Conservation (phyloP, 805 yeast species). For the Ogataea chonburiensis region DNA sequence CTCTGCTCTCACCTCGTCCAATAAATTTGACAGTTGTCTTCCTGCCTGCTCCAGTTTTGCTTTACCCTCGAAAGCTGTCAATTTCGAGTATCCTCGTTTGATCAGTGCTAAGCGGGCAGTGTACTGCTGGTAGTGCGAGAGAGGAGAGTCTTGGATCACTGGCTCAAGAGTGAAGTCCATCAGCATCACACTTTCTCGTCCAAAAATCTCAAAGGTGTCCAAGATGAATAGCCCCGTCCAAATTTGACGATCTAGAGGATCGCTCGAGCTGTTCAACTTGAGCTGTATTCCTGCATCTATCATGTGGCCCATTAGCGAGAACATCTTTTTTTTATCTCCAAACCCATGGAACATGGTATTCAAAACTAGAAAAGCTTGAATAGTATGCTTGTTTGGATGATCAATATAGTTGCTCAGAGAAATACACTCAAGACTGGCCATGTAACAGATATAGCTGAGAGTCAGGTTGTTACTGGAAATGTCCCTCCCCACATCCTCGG, state of each 20-base stretch:
- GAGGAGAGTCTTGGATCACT: background rate
- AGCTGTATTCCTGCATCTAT: background rate
- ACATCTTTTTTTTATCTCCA: slow-evolving; percentile 1
- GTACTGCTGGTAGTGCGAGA: slow-evolving; percentile 1
- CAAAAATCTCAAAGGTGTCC: slow-evolving; percentile 7
- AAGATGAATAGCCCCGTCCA: slow-evolving; percentile 4
- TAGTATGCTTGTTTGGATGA: slow-evolving; percentile 1
- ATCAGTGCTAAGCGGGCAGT: slow-evolving; percentile 1
- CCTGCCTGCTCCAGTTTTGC: background rate
- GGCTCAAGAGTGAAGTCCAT: background rate
- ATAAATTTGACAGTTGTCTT: background rate
- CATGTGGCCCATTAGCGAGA: slow-evolving; percentile 5
- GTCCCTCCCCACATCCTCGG: background rate
- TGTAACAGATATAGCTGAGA: slow-evolving; percentile 2
- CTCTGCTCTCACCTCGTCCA: background rate
- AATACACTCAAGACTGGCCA: slow-evolving; percentile 7
- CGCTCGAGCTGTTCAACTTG: background rate
- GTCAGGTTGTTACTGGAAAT: slow-evolving; percentile 3
- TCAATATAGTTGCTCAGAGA: slow-evolving; percentile 4
- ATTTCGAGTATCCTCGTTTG: background rate
- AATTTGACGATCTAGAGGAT: background rate
- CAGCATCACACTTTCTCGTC: slow-evolving; percentile 1
- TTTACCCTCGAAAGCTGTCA: background rate
- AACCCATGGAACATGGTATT: slow-evolving; percentile 4
- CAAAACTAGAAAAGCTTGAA: slow-evolving; percentile 7